These are phyloP conservation scores for Phytophthora syringae DNA, from an alignment of 352 stramenopile genomes.

Conservation along the genomic window DNA sequence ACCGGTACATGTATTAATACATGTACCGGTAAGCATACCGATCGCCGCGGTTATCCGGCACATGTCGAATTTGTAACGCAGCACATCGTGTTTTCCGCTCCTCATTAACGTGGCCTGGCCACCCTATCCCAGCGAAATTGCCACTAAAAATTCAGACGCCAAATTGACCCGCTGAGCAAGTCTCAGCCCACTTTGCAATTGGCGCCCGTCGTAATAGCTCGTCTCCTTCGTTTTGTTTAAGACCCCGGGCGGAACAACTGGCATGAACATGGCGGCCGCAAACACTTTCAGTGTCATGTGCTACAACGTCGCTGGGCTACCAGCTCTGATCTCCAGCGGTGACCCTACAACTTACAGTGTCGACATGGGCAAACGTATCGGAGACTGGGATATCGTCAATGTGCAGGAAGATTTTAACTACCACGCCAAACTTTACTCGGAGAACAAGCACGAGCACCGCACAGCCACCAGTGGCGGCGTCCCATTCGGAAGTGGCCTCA, in stretches of 20 bases:
- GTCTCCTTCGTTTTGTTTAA: not conserved
- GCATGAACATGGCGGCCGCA: not conserved
- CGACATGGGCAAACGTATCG: constrained; percentile 49
- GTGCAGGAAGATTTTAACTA: constrained; percentile 49
- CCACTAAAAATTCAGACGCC: too few relatives aligned
- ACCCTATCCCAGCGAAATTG: not conserved
- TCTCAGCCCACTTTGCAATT: not conserved
- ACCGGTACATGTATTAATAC: too few relatives aligned
- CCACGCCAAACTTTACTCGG: constrained; percentile 38
- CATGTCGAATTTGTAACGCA: not conserved
- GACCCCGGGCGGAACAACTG: not conserved
- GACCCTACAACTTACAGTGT: constrained; percentile 41
- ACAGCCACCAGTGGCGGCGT: constrained; percentile 48
- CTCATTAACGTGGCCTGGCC: not conserved
- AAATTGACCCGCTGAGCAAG: too few relatives aligned
- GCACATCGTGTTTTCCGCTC: constrained; percentile 4
- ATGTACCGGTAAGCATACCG: too few relatives aligned
- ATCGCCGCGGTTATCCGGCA: too few relatives aligned
- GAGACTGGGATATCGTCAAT: constrained; percentile 37
- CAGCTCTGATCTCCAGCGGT: constrained; percentile 49
- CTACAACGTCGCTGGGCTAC: constrained; percentile 49
- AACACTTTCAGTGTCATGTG: constrained; percentile 7
- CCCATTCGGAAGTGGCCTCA: constrained; percentile 46
- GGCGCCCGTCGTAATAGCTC: not conserved
- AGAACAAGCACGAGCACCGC: constrained; percentile 45